Percentiles rank a stretch among this genome's conserved stretches.
Conservation (phyloP, 164 flowering plant species). For the Vitis riparia region DNA sequence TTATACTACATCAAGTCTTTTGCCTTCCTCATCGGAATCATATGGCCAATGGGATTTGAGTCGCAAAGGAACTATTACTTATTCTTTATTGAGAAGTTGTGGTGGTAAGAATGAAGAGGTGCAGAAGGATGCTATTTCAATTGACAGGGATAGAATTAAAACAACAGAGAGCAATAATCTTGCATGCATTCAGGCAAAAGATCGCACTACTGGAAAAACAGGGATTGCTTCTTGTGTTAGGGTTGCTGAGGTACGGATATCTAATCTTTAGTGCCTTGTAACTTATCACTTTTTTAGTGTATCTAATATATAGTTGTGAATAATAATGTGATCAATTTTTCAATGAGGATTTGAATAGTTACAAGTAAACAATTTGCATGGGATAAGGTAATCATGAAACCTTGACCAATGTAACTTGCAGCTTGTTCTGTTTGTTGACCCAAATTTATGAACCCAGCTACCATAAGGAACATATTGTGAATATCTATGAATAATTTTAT, state of each 20-base stretch:
- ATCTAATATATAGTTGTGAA: too few species aligned
- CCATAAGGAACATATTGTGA: too few species aligned
- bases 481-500: too few species aligned
- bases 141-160: slow-evolving; percentile 63
- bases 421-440: too few species aligned
- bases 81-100: slow-evolving; percentile 56
- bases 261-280: not conserved
- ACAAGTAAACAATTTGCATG: too few species aligned
- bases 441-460: too few species aligned
- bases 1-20: slow-evolving; percentile 64
- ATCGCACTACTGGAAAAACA: slow-evolving; percentile 58
- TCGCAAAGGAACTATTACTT: slow-evolving; percentile 52
- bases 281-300: too few species aligned
- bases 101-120: slow-evolving; percentile 37
- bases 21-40: slow-evolving; percentile 63
- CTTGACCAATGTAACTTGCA: too few species aligned
- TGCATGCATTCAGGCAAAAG: slow-evolving; percentile 91
- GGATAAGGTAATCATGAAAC: too few species aligned
- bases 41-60: slow-evolving; percentile 40
- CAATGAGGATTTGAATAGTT: too few species aligned
- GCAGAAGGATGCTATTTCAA: slow-evolving; percentile 43
- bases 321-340: too few species aligned
- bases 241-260: slow-evolving; percentile 72
- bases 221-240: slow-evolving; percentile 84
- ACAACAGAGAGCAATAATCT: slow-evolving; percentile 59